Percentiles rank a stretch among this genome's conserved stretches.
These are phyloP conservation scores for Candida ficus DNA, from an alignment of 805 yeast genomes.

Conservation along the genomic window DNA sequence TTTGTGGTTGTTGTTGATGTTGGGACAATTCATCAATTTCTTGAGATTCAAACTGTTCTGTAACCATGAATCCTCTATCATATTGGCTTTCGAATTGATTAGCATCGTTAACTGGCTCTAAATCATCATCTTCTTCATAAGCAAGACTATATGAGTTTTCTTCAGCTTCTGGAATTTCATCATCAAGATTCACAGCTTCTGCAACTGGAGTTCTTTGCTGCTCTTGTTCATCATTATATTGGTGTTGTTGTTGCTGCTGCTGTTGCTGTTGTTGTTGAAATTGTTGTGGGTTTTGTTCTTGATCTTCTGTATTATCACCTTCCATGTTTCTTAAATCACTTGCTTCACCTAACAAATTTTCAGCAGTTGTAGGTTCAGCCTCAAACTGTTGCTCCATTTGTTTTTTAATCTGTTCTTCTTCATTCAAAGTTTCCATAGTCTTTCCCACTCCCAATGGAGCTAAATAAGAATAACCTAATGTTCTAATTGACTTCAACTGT, in stretches of 20 bases:
- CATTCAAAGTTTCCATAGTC: conserved; percentile 40
- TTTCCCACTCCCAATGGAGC: conserved; percentile 56
- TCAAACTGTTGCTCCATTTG: conserved; percentile 25
- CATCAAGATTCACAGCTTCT: conserved; percentile 34
- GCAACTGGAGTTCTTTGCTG: conserved; percentile 6
- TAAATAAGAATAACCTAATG: conserved; percentile 43
- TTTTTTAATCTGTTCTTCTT: conserved; percentile 25
- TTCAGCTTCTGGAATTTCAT: conserved; percentile 39
- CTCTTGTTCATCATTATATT: conserved; percentile 3
- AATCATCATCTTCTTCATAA: conserved; percentile 30
- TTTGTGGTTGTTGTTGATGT: conserved; percentile 1
- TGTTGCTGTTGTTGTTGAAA: conserved; percentile 6
- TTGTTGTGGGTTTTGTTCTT: neutral
- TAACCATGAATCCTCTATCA: conserved; percentile 23
- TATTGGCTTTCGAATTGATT: conserved; percentile 21
- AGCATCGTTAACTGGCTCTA: conserved; percentile 15
- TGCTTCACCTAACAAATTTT: conserved; percentile 27
- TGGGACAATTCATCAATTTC: conserved; percentile 7
- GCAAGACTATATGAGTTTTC: conserved; percentile 29
- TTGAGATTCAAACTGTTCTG: conserved; percentile 22
- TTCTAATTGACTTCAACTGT: conserved; percentile 30
- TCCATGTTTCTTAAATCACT: conserved; percentile 7
- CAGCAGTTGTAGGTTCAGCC: conserved; percentile 22
- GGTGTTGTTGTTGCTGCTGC: conserved; percentile 4
- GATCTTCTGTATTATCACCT: neutral